These are phyloP conservation scores for Ophiocordyceps unilateralis DNA, from an alignment of 2,329 filamentous ascomycete genomes.

Conservation along the genomic window DNA sequence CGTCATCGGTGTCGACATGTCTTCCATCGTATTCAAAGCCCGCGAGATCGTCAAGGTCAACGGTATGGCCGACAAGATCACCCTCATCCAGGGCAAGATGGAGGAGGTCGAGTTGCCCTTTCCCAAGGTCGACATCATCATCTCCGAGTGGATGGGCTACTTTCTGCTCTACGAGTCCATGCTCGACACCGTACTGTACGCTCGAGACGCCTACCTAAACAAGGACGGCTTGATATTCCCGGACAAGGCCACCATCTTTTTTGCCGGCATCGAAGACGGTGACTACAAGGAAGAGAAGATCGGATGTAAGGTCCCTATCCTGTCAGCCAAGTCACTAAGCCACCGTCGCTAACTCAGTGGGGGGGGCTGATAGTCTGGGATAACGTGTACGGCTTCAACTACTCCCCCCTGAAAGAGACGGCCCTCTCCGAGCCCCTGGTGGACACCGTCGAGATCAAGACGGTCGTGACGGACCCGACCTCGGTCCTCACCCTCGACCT, in stretches of 20 bases:
- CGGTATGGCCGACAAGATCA: slow-evolving; percentile 90
- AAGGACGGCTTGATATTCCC: slow-evolving; percentile 91
- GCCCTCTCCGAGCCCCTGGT: slow-evolving; percentile 92
- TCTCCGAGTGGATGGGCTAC: slow-evolving; percentile 99
- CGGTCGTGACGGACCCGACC: slow-evolving; percentile 82
- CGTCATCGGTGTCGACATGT: slow-evolving; percentile 98
- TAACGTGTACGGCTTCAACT: slow-evolving; percentile 97
- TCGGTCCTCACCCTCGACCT: slow-evolving; percentile 78
- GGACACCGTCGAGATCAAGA: slow-evolving; percentile 94
- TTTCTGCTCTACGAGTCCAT: slow-evolving; percentile 98
- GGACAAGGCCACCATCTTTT: slow-evolving; percentile 94
- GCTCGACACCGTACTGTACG: slow-evolving; percentile 95
- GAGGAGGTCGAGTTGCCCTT: slow-evolving; percentile 90
- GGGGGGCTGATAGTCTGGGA: slow-evolving; percentile 86
- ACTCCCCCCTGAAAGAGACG: slow-evolving; percentile 80
- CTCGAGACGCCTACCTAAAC: slow-evolving; percentile 76
- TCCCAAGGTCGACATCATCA: slow-evolving; percentile 96
- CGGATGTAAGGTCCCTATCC: slow-evolving; percentile 53
- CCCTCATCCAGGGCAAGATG: slow-evolving; percentile 97
- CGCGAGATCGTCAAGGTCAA: slow-evolving; percentile 86
- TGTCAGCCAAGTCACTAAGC: neutral
- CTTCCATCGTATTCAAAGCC: slow-evolving; percentile 97
- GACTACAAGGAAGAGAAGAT: slow-evolving; percentile 99
- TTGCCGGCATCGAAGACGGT: slow-evolving; percentile 93
- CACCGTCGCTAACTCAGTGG: too few relatives aligned